These are phyloP conservation scores for Vararia minispora DNA, from an alignment of 768 basidiomycete species.

Conservation along the genomic window DNA sequence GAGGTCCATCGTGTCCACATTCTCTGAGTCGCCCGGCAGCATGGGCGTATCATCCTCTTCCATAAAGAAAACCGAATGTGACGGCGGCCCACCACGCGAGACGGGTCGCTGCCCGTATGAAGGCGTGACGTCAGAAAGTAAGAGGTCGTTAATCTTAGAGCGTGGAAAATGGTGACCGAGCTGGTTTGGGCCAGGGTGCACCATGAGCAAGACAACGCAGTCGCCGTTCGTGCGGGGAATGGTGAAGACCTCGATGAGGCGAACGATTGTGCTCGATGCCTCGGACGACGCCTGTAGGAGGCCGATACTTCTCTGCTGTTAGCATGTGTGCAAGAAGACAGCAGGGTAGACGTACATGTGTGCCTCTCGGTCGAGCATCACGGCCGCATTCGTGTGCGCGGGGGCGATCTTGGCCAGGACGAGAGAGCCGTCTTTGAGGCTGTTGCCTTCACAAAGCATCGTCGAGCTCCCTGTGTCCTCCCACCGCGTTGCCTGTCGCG, in stretches of 20 bases:
- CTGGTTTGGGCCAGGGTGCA: slow-evolving; percentile 58
- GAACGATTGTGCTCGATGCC: slow-evolving; percentile 39
- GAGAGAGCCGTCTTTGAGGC: slow-evolving; percentile 56
- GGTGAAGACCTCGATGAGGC: slow-evolving; percentile 54
- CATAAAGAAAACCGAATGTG: slow-evolving; percentile 42
- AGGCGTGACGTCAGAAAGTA: slow-evolving; percentile 49
- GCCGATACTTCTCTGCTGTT: slow-evolving; percentile 30
- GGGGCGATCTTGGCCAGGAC: slow-evolving; percentile 67
- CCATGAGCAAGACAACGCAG: slow-evolving; percentile 60
- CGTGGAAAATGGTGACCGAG: slow-evolving; percentile 63
- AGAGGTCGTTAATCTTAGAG: slow-evolving; percentile 51
- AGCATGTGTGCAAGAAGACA: neutral
- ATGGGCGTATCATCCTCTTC: slow-evolving; percentile 34
- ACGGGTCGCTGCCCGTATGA: too few relatives aligned
- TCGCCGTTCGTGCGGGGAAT: slow-evolving; percentile 57
- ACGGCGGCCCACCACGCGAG: slow-evolving; percentile 30
- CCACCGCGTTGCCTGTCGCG: slow-evolving; percentile 48
- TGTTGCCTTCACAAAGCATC: slow-evolving; percentile 53
- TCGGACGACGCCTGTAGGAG: slow-evolving; percentile 38
- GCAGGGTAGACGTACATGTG: slow-evolving; percentile 37
- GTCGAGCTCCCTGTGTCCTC: slow-evolving; percentile 68
- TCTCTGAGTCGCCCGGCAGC: slow-evolving; percentile 40
- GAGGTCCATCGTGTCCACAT: slow-evolving; percentile 64
- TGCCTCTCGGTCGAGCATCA: slow-evolving; percentile 62
- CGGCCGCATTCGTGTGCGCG: slow-evolving; percentile 60